Base-by-base conservation (phyloP, 2,329 filamentous ascomycete species). In the Chaetomiaceae sp. region DNA sequence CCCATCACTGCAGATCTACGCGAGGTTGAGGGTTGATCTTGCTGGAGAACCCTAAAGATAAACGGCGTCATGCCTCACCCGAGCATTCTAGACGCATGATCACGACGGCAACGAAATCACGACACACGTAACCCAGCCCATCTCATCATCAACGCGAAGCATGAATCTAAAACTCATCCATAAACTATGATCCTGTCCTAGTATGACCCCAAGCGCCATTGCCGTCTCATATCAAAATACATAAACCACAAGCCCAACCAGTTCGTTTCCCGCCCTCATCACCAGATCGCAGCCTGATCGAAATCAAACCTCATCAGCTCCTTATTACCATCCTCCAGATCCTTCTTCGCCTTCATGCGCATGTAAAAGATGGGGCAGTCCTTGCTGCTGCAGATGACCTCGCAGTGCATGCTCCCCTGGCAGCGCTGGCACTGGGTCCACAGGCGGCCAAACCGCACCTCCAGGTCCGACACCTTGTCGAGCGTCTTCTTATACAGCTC, bases 351-450 rank as follows among this genome's bases (percentile, higher is more conserved):
- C 78, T 99, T 99, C 93, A 99, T 99, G 4, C 93, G 84, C 93
- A 99, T 99, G 69, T 99, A 99, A 70, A 99, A 99, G 64, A 99
- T 99, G 1, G 93, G 93, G 66, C 93, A 99, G 73, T 99, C 93
- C 68, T 90, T 87, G 67, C 86, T 92, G 56, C 86, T 91, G 74
- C 93, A 99, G 61, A 99, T 97, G 48, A 99, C 95, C 69, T 99
- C 93, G 68, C 89, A 93, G 72, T 99, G 93, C 79, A 99, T 87
- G 73, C 90, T 96, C 48, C 91, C 93, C 73, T 99, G 93, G 68
- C 93, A 99, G 37, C 93, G 79, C 73, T 99, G 93, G 67, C 93
- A 99, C 70, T 99, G 93, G 43, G 93, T 99, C 93, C 93, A 99
- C 45, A 99, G 76, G 44, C 93, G 77, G 5, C 89, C 87, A 66